A percentile compares a stretch with the other conserved stretches of the same genome.
Conservation (phyloP, 495 filamentous ascomycete species). For the Tuber magnatum region DNA sequence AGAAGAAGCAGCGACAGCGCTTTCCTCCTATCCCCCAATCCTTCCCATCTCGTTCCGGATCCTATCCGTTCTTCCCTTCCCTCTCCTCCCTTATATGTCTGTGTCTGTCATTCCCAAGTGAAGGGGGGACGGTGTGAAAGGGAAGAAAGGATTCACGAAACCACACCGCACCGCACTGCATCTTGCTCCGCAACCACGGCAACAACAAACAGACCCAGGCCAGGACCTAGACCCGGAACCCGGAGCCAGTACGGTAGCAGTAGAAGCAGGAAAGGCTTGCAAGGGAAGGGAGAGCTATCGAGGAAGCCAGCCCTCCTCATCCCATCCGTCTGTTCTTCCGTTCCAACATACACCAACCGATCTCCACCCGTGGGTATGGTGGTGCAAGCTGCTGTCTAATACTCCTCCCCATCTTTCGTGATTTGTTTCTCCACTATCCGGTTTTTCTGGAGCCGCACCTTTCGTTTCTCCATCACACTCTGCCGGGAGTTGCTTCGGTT, state of each 20-base stretch:
- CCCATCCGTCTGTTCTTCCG: background rate
- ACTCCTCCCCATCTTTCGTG: conserved; percentile 10
- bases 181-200: background rate
- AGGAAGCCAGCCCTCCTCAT: background rate
- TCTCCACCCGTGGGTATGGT: conserved; percentile 23
- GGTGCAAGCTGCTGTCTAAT: conserved; percentile 31
- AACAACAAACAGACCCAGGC: background rate
- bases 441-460: conserved; percentile 16
- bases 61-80: background rate
- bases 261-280: background rate
- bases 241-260: background rate
- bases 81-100: background rate
- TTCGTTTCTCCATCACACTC: conserved; percentile 29
- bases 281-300: background rate
- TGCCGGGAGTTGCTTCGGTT: conserved; percentile 20
- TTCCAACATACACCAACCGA: background rate
- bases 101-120: background rate
- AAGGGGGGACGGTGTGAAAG: background rate
- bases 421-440: conserved; percentile 12
- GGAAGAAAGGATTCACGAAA: background rate
- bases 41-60: background rate
- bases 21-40: background rate
- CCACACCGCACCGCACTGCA: background rate
- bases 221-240: background rate
- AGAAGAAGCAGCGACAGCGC: background rate